Evolutionary conservation across 768 basidiomycete genomes (phyloP), one percentile per base, ranked within the genome.

Genomic region (Trichaptum fuscoviolaceum): DNA sequence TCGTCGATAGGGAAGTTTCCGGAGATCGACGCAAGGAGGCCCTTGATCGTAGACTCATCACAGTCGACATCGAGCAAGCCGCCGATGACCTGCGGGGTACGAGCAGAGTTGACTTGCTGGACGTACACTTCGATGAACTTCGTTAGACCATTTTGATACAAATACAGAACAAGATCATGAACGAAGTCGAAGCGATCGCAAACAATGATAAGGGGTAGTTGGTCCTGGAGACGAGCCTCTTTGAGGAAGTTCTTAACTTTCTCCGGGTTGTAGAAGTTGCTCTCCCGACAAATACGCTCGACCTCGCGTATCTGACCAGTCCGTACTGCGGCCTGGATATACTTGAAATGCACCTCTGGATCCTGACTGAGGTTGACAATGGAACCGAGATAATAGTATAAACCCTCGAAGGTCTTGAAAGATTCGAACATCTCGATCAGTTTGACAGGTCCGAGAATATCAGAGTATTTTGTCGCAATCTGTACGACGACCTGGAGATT

Each of bases 181-280:
- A 99, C 96, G 73, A 98, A 99, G 83, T 97, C 96, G 84, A 99
- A 99, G 52, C 97, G 95, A 76, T 99, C 97, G 85, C 97, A 99
- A 72, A 99, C 97, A 70, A 99, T 99, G 82, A 99, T 99, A 71
- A 99, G 89, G 4, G 97, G 97, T 42, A 99, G 88, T 75, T 99
- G 97, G 75, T 99, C 97, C 42, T 88, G 80, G 30, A 99, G 88
- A 73, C 97, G 96, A 73, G 97, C 96, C 75, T 99, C 97, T 78
- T 98, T 98, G 77, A 98, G 87, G 90, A 98, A 99, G 80, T 99
- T 99, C 85, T 99, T 99, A 85, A 99, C 97, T 79, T 99, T 99
- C 82, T 99, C 97, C 0, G 97, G 93, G 77, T 96, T 98, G 85
- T 99, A 99, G 79, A 82, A 83, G 79, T 99, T 98, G 77, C 92